Base-by-base conservation (phyloP, 2,329 filamentous ascomycete genomes). In the Clarireedia sp. region DNA sequence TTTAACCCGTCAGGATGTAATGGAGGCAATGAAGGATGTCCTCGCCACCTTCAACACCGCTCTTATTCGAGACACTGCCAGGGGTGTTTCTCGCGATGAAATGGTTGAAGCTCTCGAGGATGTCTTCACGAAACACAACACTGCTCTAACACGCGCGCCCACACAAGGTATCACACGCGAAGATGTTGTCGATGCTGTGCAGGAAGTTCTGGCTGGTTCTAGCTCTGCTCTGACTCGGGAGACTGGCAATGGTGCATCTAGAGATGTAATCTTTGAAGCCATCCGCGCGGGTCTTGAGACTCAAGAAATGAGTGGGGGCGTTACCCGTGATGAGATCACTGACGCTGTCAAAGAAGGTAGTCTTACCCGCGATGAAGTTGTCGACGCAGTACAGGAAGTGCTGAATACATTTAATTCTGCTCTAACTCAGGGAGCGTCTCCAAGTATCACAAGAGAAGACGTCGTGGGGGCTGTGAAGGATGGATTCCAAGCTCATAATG, bases 91-190 rank as follows among this genome's bases (percentile, higher is more conserved):
- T 29, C 51, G 51, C 14, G 51, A 36, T 8, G 51, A 54, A 41
- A 48, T 54, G 3, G 44, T 54, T 24, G 51, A 54, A 21, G 51
- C 33, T 90, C 1, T 95, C 90, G 83, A 92, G 96, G 68, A 89
- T 84, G 54, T 95, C 95, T 72, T 95, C 95, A 71, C 92, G 92
- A 1, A 89, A 96, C 64, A 90, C 96, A 50, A 86, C 95, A 64
- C 79, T 95, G 4, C 87, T 62, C 78, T 97, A 26, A 84, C 88
- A 62, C 87, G 96, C 72, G 92, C 92, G 0, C 44, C 44, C 17
- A 78, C 96, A 0, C 83, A 88, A 62, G 83, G 90, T 46, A 90
- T 94, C 66, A 74, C 72, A 58, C 75, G 75, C 33, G 67, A 74
- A 60, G 68, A 73, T 61, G 68, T 89, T 26, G 82, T 87, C 2